Evolutionary conservation across 768 basidiomycete species (phyloP), one percentile per base, ranked within the genome.

Genomic region (Mrakia blollopis): DNA sequence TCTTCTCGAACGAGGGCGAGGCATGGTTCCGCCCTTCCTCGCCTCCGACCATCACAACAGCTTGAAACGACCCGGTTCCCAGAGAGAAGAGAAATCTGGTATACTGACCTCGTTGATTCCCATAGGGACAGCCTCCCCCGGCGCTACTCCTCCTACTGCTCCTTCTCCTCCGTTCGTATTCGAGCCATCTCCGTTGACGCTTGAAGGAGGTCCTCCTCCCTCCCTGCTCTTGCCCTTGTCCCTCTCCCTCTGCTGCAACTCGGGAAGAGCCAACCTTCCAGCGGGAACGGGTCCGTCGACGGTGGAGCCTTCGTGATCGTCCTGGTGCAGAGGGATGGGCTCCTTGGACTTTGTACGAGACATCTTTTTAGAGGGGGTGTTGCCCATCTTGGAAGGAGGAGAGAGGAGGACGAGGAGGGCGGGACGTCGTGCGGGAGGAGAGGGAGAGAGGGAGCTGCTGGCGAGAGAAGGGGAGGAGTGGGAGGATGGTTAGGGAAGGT

Each of bases 351-450:
- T 74, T 13, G 77, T 78, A 60, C 73, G 65, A 41, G 72, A 73
- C 52, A 78, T 78, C 60, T 78, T 78, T 39, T 78, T 78, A 28
- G 77, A 77, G 4, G 72, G 73, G 16, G 67, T 10, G 67, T 78
- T 78, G n/a, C 77, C 77, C 77, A 78, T 78, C 50, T 8, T 73
- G 32, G 35, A 35, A 2, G 32, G 41, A 11, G 39, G 41, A 11
- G 39, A 39, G 72, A 60, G 25, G 10, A 25, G 9, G n/a, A 25
- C 50, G 35, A 32, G 6, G 54, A 13, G 1, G 70, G 32, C 47
- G 70, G 70, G 70, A 72, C 32, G 37, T 65, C 23, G 30, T 21
- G 10, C 25, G 44, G 28, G 44, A 30, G 50, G 41, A 7, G 37
- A 50, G 39, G 9, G n/a, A 28, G 32, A 13, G 32, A 32, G 30